Conservation (phyloP, 306 rosid species). For the Vigna angularis region DNA sequence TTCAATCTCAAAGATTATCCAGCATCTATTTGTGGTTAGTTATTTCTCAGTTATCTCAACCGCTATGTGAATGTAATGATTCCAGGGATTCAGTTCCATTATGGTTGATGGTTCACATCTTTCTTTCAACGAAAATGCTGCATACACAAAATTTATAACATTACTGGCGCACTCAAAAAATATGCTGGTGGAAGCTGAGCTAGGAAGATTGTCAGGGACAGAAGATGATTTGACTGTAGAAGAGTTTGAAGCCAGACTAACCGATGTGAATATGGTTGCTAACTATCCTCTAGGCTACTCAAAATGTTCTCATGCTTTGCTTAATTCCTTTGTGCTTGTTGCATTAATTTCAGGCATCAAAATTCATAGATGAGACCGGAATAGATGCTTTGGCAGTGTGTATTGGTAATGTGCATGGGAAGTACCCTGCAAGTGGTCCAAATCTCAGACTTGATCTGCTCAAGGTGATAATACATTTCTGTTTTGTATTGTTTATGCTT, state of each 20-base stretch:
- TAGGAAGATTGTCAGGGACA: slow-evolving; percentile 95
- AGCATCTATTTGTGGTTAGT: slow-evolving; percentile 18
- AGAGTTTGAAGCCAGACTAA: slow-evolving; percentile 90
- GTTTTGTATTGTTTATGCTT: slow-evolving; percentile 9
- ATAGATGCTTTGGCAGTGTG: slow-evolving; percentile 99
- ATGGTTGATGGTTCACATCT: slow-evolving; percentile 98
- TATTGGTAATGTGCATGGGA: slow-evolving; percentile 94
- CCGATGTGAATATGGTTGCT: slow-evolving; percentile 77
- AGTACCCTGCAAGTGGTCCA: slow-evolving; percentile 92
- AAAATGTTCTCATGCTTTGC: slow-evolving; percentile 26
- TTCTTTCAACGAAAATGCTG: slow-evolving; percentile 74
- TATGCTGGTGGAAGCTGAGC: slow-evolving; percentile 92
- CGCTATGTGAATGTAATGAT: slow-evolving; percentile 40
- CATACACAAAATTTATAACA: slow-evolving; percentile 78
- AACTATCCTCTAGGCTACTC: slow-evolving; percentile 31
- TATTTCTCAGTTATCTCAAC: slow-evolving; percentile 33
- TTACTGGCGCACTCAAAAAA: slow-evolving; percentile 76
- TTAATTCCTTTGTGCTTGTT: slow-evolving; percentile 22
- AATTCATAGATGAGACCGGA: slow-evolving; percentile 86
- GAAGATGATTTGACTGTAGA: slow-evolving; percentile 94
- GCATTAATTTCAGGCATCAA: slow-evolving; percentile 75
- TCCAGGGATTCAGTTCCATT: slow-evolving; percentile 86
- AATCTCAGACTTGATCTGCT: slow-evolving; percentile 88
- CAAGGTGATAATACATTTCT: slow-evolving; percentile 62
- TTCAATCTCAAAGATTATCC: slow-evolving; percentile 38